These are phyloP conservation scores for Amauroascus niger DNA, from an alignment of 2,329 filamentous ascomycete species.

Conservation along the genomic window DNA sequence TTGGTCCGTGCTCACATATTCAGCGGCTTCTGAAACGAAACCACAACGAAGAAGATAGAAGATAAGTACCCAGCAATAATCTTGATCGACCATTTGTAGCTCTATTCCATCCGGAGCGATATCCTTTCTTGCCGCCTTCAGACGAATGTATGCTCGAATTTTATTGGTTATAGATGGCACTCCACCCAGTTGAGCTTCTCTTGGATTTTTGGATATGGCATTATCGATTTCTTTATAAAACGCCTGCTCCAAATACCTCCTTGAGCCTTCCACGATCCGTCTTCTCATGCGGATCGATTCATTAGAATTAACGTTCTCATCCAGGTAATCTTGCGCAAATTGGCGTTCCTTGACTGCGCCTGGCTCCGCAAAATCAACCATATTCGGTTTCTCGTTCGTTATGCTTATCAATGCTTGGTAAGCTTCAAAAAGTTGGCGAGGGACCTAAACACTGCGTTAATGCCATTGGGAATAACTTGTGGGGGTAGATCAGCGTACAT, in stretches of 20 bases:
- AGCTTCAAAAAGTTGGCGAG: slow-evolving; percentile 66
- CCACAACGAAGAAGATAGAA: slow-evolving; percentile 86
- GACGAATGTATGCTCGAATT: slow-evolving; percentile 81
- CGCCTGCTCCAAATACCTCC: slow-evolving; percentile 66
- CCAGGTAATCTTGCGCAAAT: slow-evolving; percentile 66
- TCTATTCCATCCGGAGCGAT: slow-evolving; percentile 71
- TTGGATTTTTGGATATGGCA: slow-evolving; percentile 69
- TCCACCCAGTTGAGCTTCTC: slow-evolving; percentile 81
- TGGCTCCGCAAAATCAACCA: slow-evolving; percentile 50
- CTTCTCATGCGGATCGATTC: slow-evolving; percentile 61
- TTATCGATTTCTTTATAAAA: slow-evolving; percentile 71
- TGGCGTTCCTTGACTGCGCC: slow-evolving; percentile 63
- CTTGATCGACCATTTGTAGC: slow-evolving; percentile 67
- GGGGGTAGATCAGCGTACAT: slow-evolving; percentile 35
- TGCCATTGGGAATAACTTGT: neutral
- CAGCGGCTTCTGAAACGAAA: slow-evolving; percentile 69
- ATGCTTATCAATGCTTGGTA: slow-evolving; percentile 75
- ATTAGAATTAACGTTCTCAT: slow-evolving; percentile 58
- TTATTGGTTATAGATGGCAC: slow-evolving; percentile 81
- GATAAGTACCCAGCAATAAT: slow-evolving; percentile 87
- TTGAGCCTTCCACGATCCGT: slow-evolving; percentile 69
- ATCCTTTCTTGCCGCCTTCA: slow-evolving; percentile 70
- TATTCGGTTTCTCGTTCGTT: slow-evolving; percentile 58
- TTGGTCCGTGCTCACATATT: slow-evolving; percentile 71
- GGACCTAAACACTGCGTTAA: slow-evolving; percentile 42